Conservation (phyloP, 495 filamentous ascomycete species). For the Lepidopterella palustris region DNA sequence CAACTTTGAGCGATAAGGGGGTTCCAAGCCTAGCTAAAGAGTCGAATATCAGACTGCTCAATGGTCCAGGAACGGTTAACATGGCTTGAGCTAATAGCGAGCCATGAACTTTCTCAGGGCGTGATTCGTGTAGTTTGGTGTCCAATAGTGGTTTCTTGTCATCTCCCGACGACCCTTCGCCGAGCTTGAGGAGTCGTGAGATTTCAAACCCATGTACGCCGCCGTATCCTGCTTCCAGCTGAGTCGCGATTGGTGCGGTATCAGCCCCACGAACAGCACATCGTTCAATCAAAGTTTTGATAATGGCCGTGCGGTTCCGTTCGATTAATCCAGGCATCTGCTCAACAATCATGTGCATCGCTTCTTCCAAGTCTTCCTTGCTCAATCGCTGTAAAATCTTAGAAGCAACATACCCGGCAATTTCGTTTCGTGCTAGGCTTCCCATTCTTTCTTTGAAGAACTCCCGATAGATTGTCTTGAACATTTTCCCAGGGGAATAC, state of each 20-base stretch:
- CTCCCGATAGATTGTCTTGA: constrained; percentile 72
- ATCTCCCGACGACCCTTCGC: constrained; percentile 27
- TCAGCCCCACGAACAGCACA: constrained; percentile 63
- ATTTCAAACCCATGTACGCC: constrained; percentile 35
- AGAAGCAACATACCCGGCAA: constrained; percentile 77
- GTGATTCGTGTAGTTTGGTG: constrained; percentile 2
- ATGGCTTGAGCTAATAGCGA: constrained; percentile 63
- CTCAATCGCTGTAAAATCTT: constrained; percentile 72
- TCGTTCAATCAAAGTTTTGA: constrained; percentile 76
- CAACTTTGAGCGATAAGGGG: constrained; percentile 42
- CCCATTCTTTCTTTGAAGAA: constrained; percentile 70
- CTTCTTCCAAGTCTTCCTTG: constrained; percentile 71
- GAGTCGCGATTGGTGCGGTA: constrained; percentile 52
- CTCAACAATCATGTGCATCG: constrained; percentile 59
- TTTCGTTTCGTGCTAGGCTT: constrained; percentile 76
- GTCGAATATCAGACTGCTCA: constrained; percentile 53
- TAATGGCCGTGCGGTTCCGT: constrained; percentile 64
- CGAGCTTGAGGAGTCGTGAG: constrained; percentile 44
- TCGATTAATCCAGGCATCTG: constrained; percentile 64
- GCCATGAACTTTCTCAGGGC: constrained; percentile 51
- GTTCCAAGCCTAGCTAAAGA: constrained; percentile 43
- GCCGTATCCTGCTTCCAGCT: constrained; percentile 54
- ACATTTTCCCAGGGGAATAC: constrained; percentile 74
- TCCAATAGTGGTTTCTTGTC: constrained; percentile 24
- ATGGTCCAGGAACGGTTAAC: constrained; percentile 50